phyloP scores from a whole-genome alignment of 2,329 filamentous ascomycete genomes.

The Gnomoniopsis smithogilvyi region DNA sequence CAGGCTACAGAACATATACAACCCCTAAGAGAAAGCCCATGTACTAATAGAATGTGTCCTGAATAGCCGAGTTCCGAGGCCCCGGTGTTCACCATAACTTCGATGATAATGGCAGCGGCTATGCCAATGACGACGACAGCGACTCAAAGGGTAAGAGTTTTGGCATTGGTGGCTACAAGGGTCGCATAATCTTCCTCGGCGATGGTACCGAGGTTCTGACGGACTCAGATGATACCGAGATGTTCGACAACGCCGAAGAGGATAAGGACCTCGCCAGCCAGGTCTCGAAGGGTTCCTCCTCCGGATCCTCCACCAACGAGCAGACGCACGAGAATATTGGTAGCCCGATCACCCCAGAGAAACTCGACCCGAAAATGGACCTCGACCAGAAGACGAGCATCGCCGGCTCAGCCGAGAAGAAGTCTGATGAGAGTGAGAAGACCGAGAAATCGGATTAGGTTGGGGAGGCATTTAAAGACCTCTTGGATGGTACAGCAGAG shows the following conservation, averaged over 20 bases:
- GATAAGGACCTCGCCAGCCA: conserved; percentile 84
- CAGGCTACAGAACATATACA: background rate
- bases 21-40: background rate
- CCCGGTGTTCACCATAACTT: conserved; percentile 80
- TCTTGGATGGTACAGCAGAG: background rate
- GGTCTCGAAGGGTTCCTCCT: conserved; percentile 61
- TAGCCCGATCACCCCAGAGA: conserved; percentile 19
- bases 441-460: conserved; percentile 13
- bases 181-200: conserved; percentile 89
- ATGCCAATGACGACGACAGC: conserved; percentile 67
- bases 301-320: conserved; percentile 23
- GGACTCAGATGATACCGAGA: conserved; percentile 84
- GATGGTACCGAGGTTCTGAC: conserved; percentile 92
- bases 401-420: background rate
- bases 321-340: conserved; percentile 16
- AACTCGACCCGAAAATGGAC: conserved; percentile 17
- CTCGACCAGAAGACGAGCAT: conserved; percentile 9
- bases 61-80: conserved; percentile 76
- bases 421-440: conserved; percentile 8
- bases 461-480: background rate
- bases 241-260: conserved; percentile 85
- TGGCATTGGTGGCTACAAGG: conserved; percentile 67
- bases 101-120: conserved; percentile 75
- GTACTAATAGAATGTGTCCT: conserved; percentile 24
- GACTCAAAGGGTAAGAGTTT: conserved; percentile 56